Base-by-base conservation (phyloP, 2,329 filamentous ascomycete species). In the Passalora sequoiae region DNA sequence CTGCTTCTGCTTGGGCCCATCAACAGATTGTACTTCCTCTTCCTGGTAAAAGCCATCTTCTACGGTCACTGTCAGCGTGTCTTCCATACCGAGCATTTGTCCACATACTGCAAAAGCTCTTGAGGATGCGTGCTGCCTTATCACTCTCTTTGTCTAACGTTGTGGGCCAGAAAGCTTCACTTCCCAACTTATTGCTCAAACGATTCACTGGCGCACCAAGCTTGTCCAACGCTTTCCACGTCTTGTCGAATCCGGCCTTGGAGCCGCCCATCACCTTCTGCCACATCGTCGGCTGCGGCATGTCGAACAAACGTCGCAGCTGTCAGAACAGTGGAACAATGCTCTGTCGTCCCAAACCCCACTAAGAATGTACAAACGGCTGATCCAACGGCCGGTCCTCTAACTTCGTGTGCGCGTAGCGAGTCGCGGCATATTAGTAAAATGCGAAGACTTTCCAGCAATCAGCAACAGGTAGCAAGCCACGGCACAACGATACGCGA, bases 121-220 rank as follows among this genome's bases (percentile, higher is more conserved):
- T 84, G 39, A 96, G 68, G 49, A 95, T 95, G 44, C 88, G 77
- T 46, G 89, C 88, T 35, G 89, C 86, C 69, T 95, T 95, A 68
- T 95, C 87, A 66, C 84, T 86, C 72, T 96, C 89, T 55, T 84
- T 83, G 63, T 95, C 89, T 39, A 95, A 72, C 1, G 83, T 84
- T 22, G 85, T 84, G 3, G 88, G 88, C 86, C 86, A 92, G 60
- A 91, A 91, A 17, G 84, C 81, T 63, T 94, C 88, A 21, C 76
- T 76, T 45, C 88, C 88, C 27, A 94, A 72, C 66, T 84, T 88
- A 67, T 94, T 88, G 12, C 83, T 86, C 16, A 94, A 66, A 47
- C 76, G 80, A 62, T 94, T 94, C 60, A 94, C 81, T 2, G 88
- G 87, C 2, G 76, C 73, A 5, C 62, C 63, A 8, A 84, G 70